These are phyloP conservation scores for Gracilaria domingensis DNA, from an alignment of 23 red algal species.

Conservation along the genomic window DNA sequence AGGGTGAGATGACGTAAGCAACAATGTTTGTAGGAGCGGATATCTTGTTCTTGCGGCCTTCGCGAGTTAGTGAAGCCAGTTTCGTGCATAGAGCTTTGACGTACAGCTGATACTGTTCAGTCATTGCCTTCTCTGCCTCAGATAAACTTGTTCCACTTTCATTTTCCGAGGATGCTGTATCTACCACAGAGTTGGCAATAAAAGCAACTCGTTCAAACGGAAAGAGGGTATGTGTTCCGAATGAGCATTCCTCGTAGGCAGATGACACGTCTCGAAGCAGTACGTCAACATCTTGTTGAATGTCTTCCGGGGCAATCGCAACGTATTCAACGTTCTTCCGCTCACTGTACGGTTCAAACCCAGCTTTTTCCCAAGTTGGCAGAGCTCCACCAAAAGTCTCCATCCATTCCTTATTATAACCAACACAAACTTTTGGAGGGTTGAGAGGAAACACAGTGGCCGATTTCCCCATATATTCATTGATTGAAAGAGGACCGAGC, in stretches of 20 bases:
- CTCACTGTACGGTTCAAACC: conserved; percentile 63
- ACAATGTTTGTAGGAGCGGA: conserved; percentile 66
- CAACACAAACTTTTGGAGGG: conserved; percentile 65
- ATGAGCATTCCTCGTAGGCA: conserved; percentile 69
- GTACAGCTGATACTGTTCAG: conserved; percentile 64
- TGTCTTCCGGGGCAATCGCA: conserved; percentile 61
- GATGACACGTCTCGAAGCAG: conserved; percentile 71
- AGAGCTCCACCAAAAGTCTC: conserved; percentile 65
- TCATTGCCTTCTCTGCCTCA: conserved; percentile 56
- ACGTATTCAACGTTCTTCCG: conserved; percentile 72
- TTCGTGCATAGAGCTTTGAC: conserved; percentile 55
- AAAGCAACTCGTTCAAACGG: conserved; percentile 63
- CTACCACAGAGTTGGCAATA: conserved; percentile 49
- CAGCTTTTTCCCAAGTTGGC: conserved; percentile 69
- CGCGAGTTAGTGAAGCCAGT: conserved; percentile 45
- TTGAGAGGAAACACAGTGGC: conserved; percentile 49
- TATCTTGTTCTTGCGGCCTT: conserved; percentile 52
- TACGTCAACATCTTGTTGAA: conserved; percentile 53
- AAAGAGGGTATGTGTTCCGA: conserved; percentile 56
- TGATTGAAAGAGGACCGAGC: conserved; percentile 56
- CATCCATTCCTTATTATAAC: conserved; percentile 65
- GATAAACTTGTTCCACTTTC: conserved; percentile 27
- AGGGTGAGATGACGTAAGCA: conserved; percentile 60
- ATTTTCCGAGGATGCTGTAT: not conserved
- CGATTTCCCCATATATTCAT: conserved; percentile 30